Evolutionary conservation across 2,329 filamentous ascomycete genomes (phyloP).

Genomic region (Hypoxylon rubiginosum): DNA sequence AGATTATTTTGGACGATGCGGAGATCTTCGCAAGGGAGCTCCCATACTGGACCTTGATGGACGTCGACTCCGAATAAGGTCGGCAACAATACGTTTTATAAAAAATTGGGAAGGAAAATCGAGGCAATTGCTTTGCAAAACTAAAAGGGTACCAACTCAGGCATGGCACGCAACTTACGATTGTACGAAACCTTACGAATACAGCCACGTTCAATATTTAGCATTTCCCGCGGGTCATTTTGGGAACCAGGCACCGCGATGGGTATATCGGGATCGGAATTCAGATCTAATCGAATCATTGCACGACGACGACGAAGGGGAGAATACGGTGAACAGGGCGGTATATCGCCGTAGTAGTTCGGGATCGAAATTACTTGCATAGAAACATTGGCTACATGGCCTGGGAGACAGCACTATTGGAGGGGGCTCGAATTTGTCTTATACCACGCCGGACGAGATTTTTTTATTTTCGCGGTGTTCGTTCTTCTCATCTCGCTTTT

Average conservation of each 20-base stretch:
- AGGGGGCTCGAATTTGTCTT: slow-evolving; percentile 38
- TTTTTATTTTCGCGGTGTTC: slow-evolving; percentile 29
- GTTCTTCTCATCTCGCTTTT: slow-evolving; percentile 38
- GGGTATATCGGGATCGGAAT: slow-evolving; percentile 23
- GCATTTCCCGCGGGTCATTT: slow-evolving; percentile 11
- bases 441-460: slow-evolving; percentile 26
- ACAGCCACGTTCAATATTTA: slow-evolving; percentile 19
- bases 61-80: slow-evolving; percentile 50
- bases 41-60: slow-evolving; percentile 53
- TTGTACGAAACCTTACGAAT: slow-evolving; percentile 37
- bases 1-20: slow-evolving; percentile 50
- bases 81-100: slow-evolving; percentile 35
- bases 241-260: slow-evolving; percentile 18
- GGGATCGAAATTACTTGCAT: slow-evolving; percentile 45
- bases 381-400: slow-evolving; percentile 48
- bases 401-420: slow-evolving; percentile 38
- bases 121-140: slow-evolving; percentile 25
- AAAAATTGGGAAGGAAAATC: slow-evolving; percentile 13
- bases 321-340: slow-evolving; percentile 13
- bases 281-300: slow-evolving; percentile 14
- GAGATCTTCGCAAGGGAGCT: slow-evolving; percentile 50
- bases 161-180: slow-evolving; percentile 26
- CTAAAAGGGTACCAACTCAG: slow-evolving; percentile 12
- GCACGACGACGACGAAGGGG: slow-evolving; percentile 14
- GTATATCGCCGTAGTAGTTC: slow-evolving; percentile 16